Conservation (phyloP, 768 basidiomycete species). For the Phylloporus sp. region DNA sequence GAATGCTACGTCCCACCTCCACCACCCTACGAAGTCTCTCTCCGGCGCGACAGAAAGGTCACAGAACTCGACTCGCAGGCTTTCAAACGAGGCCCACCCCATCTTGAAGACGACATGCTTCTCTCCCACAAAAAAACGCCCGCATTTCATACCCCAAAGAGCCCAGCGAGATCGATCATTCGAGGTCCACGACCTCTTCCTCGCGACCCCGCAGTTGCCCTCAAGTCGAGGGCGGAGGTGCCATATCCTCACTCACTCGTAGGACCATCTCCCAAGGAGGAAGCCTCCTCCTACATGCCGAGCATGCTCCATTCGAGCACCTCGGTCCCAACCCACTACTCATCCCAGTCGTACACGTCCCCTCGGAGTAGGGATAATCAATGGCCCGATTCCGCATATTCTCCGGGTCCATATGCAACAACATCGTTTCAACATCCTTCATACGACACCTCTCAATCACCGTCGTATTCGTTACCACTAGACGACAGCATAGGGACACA, state of each 20-base stretch:
- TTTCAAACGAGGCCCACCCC: conserved; percentile 9
- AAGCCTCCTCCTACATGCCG: conserved; percentile 35
- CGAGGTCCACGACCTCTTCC: conserved; percentile 26
- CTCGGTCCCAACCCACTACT: conserved; percentile 23
- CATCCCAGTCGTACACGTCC: conserved; percentile 20
- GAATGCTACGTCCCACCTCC: conserved; percentile 31
- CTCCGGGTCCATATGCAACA: conserved; percentile 8
- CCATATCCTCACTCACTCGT: no score
- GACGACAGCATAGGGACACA: conserved; percentile 15
- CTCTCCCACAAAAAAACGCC: conserved; percentile 9
- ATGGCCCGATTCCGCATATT: conserved; percentile 1
- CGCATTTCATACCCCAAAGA: conserved; percentile 4
- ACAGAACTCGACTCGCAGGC: conserved; percentile 22
- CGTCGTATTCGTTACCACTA: not conserved
- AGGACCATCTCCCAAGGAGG: no score
- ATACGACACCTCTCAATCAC: conserved; percentile 4
- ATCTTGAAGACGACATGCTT: not conserved
- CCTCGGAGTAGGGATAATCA: conserved; percentile 6
- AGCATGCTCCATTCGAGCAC: conserved; percentile 14
- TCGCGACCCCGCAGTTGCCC: conserved; percentile 13
- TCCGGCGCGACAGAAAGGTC: conserved; percentile 50
- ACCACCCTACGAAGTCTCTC: conserved; percentile 38
- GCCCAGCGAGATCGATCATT: not conserved
- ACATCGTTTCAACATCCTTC: conserved; percentile 21
- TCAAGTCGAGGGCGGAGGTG: no score